These are phyloP conservation scores for Apophysomyces variabilis DNA, from an alignment of 371 early-diverging fungal species.

Conservation along the genomic window DNA sequence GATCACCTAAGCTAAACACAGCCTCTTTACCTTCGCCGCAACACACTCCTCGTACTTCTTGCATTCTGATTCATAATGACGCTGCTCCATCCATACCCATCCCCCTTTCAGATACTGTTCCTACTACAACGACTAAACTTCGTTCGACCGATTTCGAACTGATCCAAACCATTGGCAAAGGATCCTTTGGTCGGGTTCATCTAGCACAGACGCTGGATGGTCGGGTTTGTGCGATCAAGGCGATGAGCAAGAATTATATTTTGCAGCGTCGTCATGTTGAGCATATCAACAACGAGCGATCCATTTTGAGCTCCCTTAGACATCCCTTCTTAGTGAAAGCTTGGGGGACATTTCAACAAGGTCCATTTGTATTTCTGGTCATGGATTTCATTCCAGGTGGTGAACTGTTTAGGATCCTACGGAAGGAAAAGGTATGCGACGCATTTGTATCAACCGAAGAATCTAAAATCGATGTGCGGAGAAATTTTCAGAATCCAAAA, in stretches of 20 bases:
- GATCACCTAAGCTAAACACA: background rate
- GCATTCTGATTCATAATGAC: background rate
- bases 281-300: conserved; percentile 90
- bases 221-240: conserved; percentile 87
- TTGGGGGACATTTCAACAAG: conserved; percentile 92
- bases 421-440: conserved; percentile 58
- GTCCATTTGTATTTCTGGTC: conserved; percentile 70
- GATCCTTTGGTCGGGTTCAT: conserved; percentile 74
- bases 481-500: conserved; percentile 90
- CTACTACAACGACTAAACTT: background rate
- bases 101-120: background rate
- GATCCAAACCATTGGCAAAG: conserved; percentile 69
- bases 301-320: conserved; percentile 82
- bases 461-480: conserved; percentile 14
- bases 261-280: conserved; percentile 92
- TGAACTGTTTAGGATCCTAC: conserved; percentile 81
- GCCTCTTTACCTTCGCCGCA: background rate
- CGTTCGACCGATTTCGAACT: conserved; percentile 30
- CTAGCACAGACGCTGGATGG: conserved; percentile 52
- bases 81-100: background rate
- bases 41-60: background rate
- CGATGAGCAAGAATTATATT: conserved; percentile 91
- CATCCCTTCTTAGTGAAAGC: conserved; percentile 93
- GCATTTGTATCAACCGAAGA: background rate
- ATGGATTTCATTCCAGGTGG: conserved; percentile 84